phyloP scores from a whole-genome alignment of 192 early-diverging fungal genomes.

The Mortierella hygrophila region DNA sequence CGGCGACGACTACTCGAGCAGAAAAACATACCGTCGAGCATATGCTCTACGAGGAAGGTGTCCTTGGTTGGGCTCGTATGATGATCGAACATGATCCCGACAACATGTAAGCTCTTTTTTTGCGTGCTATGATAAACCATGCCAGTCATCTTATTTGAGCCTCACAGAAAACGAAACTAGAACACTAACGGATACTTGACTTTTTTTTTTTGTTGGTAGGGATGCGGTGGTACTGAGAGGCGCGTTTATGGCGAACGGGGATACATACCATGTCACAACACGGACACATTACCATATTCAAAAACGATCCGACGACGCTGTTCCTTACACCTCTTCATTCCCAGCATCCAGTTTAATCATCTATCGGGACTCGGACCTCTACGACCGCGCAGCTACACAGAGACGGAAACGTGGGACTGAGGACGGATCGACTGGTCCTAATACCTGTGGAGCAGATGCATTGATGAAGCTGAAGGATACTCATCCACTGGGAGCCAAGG shows the following conservation, averaged over 20 bases:
- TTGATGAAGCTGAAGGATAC: constrained; percentile 1
- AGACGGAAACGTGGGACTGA: constrained; percentile 25
- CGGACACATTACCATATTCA: constrained; percentile 64
- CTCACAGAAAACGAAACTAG: too few relatives aligned
- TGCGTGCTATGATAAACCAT: not conserved
- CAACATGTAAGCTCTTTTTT: constrained; percentile 17
- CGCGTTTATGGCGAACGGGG: constrained; percentile 63
- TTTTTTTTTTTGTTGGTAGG: constrained; percentile 12
- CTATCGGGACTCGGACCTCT: constrained; percentile 73
- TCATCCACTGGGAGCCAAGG: not conserved
- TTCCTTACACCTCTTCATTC: constrained; percentile 37
- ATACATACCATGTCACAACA: constrained; percentile 72
- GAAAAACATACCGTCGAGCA: constrained; percentile 47
- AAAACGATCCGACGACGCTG: constrained; percentile 66
- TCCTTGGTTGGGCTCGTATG: constrained; percentile 70
- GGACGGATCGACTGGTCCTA: not conserved
- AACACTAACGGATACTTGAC: too few relatives aligned
- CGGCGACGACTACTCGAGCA: constrained; percentile 29
- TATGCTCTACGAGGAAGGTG: constrained; percentile 57
- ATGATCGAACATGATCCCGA: constrained; percentile 56
- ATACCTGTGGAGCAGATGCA: not conserved
- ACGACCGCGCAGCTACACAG: constrained; percentile 25
- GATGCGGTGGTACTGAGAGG: constrained; percentile 68
- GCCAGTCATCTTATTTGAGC: too few relatives aligned
- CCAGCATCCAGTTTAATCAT: constrained; percentile 59